These are phyloP conservation scores for Lachancea lanzarotensis DNA, from an alignment of 805 yeast species.

Conservation along the genomic window DNA sequence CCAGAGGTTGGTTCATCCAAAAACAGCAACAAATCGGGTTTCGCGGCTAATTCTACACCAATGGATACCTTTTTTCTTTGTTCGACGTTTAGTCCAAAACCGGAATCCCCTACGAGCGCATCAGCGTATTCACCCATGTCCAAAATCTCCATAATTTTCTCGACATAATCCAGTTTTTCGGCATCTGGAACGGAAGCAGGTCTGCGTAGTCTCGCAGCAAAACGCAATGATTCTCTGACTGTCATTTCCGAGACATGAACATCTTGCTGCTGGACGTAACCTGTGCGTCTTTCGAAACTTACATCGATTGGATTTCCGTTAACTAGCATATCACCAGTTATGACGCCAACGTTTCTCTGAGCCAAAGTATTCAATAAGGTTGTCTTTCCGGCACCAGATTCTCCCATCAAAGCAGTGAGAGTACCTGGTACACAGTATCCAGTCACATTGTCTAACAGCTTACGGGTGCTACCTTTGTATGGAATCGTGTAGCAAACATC, in stretches of 20 bases:
- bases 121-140: conserved; percentile 50
- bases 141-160: conserved; percentile 42
- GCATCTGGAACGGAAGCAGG: conserved; percentile 37
- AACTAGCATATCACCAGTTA: conserved; percentile 51
- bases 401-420: conserved; percentile 59
- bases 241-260: conserved; percentile 38
- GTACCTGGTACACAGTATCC: conserved; percentile 49
- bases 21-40: conserved; percentile 40
- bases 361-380: conserved; percentile 49
- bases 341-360: conserved; percentile 46
- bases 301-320: conserved; percentile 45
- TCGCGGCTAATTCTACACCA: conserved; percentile 43
- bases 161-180: conserved; percentile 41
- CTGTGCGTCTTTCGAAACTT: conserved; percentile 48
- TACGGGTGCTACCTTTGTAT: conserved; percentile 38
- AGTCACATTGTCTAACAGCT: conserved; percentile 43
- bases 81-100: conserved; percentile 39
- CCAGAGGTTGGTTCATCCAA: conserved; percentile 52
- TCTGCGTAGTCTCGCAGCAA: conserved; percentile 50
- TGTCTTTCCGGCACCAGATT: conserved; percentile 60
- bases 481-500: conserved; percentile 33
- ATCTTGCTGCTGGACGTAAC: conserved; percentile 54
- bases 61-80: conserved; percentile 40
- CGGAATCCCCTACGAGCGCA: conserved; percentile 43
- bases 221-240: conserved; percentile 36